These are phyloP conservation scores for Phaffia rhodozyma DNA, from an alignment of 1,284 basidiomycete species.

Conservation along the genomic window DNA sequence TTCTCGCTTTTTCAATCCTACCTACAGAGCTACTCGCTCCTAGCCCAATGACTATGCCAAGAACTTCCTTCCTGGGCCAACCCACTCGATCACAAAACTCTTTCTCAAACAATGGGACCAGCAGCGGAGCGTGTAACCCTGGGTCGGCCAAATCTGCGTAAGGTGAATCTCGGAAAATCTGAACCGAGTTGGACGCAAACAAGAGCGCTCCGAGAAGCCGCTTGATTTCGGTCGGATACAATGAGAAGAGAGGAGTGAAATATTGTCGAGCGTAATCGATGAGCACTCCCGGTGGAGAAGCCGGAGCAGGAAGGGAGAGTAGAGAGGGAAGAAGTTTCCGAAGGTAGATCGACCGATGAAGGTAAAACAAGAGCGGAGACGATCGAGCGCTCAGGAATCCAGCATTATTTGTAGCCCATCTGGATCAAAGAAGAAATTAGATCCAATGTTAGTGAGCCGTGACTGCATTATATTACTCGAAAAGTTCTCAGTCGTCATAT, in stretches of 20 bases:
- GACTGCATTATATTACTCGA: not conserved
- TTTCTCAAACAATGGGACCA: conserved; percentile 69
- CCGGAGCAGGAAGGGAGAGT: conserved; percentile 26
- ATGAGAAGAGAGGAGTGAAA: conserved; percentile 56
- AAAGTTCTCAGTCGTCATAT: conserved; percentile 7
- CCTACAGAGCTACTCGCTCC: conserved; percentile 79
- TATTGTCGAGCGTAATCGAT: conserved; percentile 58
- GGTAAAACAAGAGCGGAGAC: conserved; percentile 69
- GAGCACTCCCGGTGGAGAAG: conserved; percentile 26
- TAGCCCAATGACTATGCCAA: conserved; percentile 76
- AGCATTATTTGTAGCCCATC: conserved; percentile 62
- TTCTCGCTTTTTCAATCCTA: conserved; percentile 80
- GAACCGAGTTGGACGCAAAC: conserved; percentile 49
- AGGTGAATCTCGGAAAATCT: conserved; percentile 47
- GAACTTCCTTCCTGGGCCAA: conserved; percentile 74
- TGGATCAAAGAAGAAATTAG: conserved; percentile 28
- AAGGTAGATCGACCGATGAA: conserved; percentile 78
- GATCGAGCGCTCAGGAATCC: conserved; percentile 52
- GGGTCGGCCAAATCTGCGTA: conserved; percentile 61
- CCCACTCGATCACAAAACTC: conserved; percentile 80
- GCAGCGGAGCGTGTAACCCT: conserved; percentile 51
- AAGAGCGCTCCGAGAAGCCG: conserved; percentile 63
- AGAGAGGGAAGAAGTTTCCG: conserved; percentile 27
- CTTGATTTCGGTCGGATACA: conserved; percentile 54
- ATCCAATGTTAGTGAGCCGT: not conserved